A percentile compares a stretch with the other conserved stretches of the same genome.
Conservation (phyloP, 2,329 filamentous ascomycete genomes). For the Volutella citrinella region DNA sequence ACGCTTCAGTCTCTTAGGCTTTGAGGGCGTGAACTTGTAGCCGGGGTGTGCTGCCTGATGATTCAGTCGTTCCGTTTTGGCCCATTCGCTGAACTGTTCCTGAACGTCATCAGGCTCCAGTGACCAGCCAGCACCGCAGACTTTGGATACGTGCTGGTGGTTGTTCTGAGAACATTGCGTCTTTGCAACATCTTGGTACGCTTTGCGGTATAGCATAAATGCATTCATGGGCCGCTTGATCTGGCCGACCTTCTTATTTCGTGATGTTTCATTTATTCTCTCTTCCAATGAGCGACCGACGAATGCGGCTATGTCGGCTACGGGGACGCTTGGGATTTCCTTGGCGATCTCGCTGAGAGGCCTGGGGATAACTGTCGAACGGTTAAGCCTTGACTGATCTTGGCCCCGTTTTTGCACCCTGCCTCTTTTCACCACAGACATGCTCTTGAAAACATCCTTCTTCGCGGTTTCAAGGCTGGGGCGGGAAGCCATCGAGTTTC, state of each 20-base stretch:
- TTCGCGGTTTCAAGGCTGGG: slow-evolving; percentile 32
- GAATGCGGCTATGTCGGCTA: slow-evolving; percentile 77
- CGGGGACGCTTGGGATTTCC: slow-evolving; percentile 56
- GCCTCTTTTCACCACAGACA: slow-evolving; percentile 15
- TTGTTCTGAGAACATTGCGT: slow-evolving; percentile 80
- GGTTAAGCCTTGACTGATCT: slow-evolving; percentile 32
- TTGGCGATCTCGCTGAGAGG: slow-evolving; percentile 71
- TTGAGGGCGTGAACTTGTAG: slow-evolving; percentile 92
- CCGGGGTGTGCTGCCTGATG: slow-evolving; percentile 81
- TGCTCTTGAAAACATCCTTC: slow-evolving; percentile 10
- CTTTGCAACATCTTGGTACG: slow-evolving; percentile 85
- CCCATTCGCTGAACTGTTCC: slow-evolving; percentile 73
- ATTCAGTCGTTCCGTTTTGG: slow-evolving; percentile 77
- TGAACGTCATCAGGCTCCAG: slow-evolving; percentile 72
- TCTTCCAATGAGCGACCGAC: slow-evolving; percentile 68
- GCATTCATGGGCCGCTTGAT: slow-evolving; percentile 94
- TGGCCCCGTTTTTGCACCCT: slow-evolving; percentile 21
- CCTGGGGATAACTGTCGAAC: slow-evolving; percentile 52
- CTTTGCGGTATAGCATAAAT: slow-evolving; percentile 96
- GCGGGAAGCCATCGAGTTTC: slow-evolving; percentile 33
- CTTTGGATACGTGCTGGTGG: slow-evolving; percentile 85
- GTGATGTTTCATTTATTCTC: slow-evolving; percentile 62
- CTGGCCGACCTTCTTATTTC: slow-evolving; percentile 68
- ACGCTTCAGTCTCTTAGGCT: slow-evolving; percentile 45
- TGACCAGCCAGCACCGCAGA: slow-evolving; percentile 85